Percentiles rank a stretch among this genome's conserved stretches.
Conservation (phyloP, 164 flowering plant species). For the Umbellularia californica region DNA sequence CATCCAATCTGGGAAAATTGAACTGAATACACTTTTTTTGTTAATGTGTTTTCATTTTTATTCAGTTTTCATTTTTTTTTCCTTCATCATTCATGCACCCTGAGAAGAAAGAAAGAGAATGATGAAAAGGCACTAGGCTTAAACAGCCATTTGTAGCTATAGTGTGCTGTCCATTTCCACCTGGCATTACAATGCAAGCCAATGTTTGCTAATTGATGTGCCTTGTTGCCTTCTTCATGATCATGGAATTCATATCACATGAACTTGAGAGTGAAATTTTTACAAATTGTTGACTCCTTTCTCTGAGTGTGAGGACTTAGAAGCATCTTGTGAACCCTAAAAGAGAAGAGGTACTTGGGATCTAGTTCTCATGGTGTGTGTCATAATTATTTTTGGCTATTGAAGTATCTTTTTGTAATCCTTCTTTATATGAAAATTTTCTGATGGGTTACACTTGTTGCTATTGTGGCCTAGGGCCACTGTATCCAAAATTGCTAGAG, state of each 20-base stretch:
- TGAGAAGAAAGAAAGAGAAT: no score
- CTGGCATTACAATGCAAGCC: not conserved
- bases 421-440: no score
- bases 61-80: no score
- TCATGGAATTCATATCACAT: not conserved
- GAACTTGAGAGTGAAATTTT: not conserved
- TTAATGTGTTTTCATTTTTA: not conserved
- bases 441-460: no score
- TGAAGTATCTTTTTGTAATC: not conserved
- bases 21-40: not conserved
- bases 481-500: no score
- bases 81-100: no score
- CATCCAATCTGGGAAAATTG: not conserved
- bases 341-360: not conserved
- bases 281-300: no score
- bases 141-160: not conserved
- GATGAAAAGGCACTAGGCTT: not conserved
- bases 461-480: no score
- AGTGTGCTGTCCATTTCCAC: no score
- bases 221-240: not conserved
- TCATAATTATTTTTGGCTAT: not conserved
- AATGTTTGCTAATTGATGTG: not conserved
- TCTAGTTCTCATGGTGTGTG: not conserved
- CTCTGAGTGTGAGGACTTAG: not conserved
- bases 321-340: not conserved